Conservation (phyloP, 2,329 filamentous ascomycete species). For the Cladosporium sp. region DNA sequence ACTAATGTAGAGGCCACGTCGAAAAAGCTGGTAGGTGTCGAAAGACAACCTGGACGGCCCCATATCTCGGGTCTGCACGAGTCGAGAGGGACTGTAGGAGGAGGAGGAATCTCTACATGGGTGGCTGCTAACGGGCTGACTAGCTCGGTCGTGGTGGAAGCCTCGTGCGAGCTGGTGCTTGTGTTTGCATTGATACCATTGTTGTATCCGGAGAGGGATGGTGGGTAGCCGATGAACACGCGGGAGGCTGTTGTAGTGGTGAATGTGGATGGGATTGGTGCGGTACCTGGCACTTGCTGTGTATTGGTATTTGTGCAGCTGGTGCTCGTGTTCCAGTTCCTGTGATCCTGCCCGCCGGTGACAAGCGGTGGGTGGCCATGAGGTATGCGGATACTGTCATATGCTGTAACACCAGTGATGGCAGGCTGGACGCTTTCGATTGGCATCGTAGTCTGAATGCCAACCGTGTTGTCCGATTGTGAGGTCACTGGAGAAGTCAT, state of each 20-base stretch:
- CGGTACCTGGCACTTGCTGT: background rate
- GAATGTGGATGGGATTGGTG: background rate
- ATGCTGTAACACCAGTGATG: background rate
- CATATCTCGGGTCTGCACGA: background rate
- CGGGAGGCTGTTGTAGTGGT: background rate
- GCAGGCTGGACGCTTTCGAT: background rate
- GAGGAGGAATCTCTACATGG: background rate
- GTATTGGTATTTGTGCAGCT: background rate
- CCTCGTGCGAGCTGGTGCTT: background rate
- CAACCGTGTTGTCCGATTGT: background rate
- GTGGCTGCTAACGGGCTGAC: background rate
- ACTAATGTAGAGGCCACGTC: background rate
- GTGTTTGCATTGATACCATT: background rate
- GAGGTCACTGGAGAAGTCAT: background rate
- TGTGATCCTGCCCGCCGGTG: background rate
- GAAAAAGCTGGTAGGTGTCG: background rate
- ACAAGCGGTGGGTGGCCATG: background rate
- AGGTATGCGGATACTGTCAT: background rate
- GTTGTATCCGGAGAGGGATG: background rate
- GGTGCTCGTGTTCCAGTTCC: background rate
- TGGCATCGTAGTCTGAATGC: background rate
- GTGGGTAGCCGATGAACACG: background rate
- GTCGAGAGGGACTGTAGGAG: background rate
- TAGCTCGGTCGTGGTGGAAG: background rate
- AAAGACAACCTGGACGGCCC: background rate